Percentiles rank a stretch among this genome's conserved stretches.
phyloP scores from a whole-genome alignment of 2,329 filamentous ascomycete genomes.

The Fusarium cicatricum region DNA sequence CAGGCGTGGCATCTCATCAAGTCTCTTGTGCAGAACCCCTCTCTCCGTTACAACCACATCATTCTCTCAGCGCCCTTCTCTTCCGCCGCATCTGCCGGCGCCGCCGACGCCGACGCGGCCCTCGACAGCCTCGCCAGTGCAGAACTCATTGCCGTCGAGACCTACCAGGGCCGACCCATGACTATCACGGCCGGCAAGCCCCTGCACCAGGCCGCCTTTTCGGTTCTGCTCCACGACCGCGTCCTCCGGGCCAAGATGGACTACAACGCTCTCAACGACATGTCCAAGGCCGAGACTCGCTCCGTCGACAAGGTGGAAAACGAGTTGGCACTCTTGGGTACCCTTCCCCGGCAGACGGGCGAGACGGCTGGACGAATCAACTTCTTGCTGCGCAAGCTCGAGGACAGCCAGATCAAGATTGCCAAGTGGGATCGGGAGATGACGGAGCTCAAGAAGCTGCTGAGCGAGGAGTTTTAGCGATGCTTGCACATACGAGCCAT shows the following conservation, averaged over 20 bases:
- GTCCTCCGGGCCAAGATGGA: constrained; percentile 79
- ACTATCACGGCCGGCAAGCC: constrained; percentile 83
- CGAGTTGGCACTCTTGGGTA: constrained; percentile 76
- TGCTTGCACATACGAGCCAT: background rate
- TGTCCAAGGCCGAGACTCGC: constrained; percentile 75
- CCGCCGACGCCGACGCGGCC: constrained; percentile 73
- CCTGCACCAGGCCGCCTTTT: constrained; percentile 86
- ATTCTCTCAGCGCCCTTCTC: constrained; percentile 78
- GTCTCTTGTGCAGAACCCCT: constrained; percentile 72
- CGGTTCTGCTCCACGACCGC: constrained; percentile 72
- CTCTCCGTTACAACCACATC: constrained; percentile 84
- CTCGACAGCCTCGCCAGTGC: constrained; percentile 83
- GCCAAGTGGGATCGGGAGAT: constrained; percentile 77
- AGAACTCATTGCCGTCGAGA: constrained; percentile 82
- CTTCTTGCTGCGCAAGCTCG: constrained; percentile 79
- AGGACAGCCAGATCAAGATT: constrained; percentile 78
- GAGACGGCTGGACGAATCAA: constrained; percentile 72
- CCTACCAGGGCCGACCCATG: constrained; percentile 78
- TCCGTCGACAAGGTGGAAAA: constrained; percentile 81
- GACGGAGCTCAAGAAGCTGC: constrained; percentile 73
- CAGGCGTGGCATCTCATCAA: constrained; percentile 94
- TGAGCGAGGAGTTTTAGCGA: constrained; percentile 53
- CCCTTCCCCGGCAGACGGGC: constrained; percentile 73
- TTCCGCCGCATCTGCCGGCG: constrained; percentile 49
- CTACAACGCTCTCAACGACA: constrained; percentile 72